Conservation (phyloP, 768 basidiomycete species). For the Boletus rubroflammeus region DNA sequence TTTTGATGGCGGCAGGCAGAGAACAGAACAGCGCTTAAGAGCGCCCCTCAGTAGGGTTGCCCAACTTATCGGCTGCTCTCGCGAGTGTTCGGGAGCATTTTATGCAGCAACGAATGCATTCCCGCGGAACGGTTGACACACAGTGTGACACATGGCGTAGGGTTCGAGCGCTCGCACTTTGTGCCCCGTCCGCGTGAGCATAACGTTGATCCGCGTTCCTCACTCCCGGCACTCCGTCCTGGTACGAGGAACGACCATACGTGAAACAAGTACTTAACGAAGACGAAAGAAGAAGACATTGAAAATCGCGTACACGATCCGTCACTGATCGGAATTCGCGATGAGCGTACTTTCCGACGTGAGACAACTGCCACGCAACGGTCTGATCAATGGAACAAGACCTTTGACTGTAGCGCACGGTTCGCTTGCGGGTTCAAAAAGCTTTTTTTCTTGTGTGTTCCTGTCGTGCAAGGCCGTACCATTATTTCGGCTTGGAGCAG, state of each 20-base stretch:
- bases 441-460: not conserved
- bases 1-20: not conserved
- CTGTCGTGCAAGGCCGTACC: not conserved
- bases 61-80: not conserved
- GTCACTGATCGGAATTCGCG: not conserved
- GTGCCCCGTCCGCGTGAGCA: not conserved
- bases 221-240: not conserved
- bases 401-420: not conserved
- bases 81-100: not conserved
- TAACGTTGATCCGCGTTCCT: not conserved
- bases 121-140: not conserved
- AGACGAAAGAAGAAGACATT: not conserved
- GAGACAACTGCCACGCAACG: not conserved
- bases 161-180: too few relatives aligned
- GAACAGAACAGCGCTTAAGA: too few relatives aligned
- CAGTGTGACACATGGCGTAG: not conserved
- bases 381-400: not conserved
- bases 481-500: not conserved
- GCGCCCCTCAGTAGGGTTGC: not conserved
- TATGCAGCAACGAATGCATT: not conserved
- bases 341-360: not conserved
- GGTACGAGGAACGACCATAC: not conserved
- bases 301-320: not conserved
- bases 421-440: not conserved
- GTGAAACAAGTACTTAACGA: not conserved